These are phyloP conservation scores for Fusarium tupiense DNA, from an alignment of 2,329 filamentous ascomycete species.

Conservation along the genomic window DNA sequence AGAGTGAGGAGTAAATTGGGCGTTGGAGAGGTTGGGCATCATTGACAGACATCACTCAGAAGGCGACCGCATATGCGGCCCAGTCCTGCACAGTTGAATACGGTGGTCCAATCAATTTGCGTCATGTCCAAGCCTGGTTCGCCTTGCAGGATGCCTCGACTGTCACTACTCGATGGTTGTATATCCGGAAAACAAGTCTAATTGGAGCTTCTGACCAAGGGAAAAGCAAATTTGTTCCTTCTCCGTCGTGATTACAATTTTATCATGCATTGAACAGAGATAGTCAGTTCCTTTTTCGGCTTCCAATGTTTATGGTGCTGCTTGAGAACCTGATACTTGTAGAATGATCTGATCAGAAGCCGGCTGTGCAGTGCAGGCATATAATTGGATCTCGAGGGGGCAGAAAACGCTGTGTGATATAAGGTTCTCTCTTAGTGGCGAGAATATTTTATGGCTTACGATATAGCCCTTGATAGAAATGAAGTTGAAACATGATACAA, in stretches of 20 bases:
- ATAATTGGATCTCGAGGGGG: neutral
- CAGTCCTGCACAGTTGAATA: too few species aligned
- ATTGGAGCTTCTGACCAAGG: neutral
- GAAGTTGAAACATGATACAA: too few species aligned
- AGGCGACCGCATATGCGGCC: too few species aligned
- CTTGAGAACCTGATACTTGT: too few species aligned
- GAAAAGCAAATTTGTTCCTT: conserved; percentile 43
- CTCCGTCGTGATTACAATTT: neutral
- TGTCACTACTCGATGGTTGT: neutral
- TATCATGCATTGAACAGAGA: neutral
- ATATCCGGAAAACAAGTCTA: neutral
- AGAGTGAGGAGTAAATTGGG: too few species aligned
- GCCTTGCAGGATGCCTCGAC: neutral
- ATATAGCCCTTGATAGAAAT: too few species aligned
- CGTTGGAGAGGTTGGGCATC: too few species aligned
- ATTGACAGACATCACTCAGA: too few species aligned
- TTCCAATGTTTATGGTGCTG: neutral
- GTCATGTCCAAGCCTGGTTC: neutral
- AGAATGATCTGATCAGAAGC: neutral
- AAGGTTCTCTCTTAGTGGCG: neutral
- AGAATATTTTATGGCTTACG: neutral
- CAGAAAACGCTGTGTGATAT: neutral
- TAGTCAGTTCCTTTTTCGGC: rapidly evolving
- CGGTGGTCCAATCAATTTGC: neutral
- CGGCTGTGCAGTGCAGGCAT: neutral